Base-by-base conservation (phyloP, 1,284 basidiomycete genomes). In the Rhodotorula sp. region DNA sequence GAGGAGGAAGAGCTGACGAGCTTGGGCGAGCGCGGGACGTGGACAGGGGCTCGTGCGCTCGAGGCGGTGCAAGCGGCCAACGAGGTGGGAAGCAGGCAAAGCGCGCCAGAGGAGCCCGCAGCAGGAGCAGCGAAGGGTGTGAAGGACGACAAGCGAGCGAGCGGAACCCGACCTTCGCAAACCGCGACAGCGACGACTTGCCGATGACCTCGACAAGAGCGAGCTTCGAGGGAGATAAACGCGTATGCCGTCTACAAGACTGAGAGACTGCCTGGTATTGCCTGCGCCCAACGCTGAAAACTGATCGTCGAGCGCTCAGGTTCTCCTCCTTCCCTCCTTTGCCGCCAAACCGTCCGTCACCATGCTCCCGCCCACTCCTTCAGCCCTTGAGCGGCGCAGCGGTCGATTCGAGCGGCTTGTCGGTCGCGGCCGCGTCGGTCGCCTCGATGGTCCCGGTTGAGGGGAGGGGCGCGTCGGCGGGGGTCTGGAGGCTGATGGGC, bases 351-450 rank as follows among this genome's bases (percentile, higher is more conserved):
- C 9, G 9, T 25, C 13, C 44, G 25, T 50, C 48, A 27, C 27
- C 50, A 27, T 3, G n/a, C 50, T 10, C 25, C 5, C 6, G 46
- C 46, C 22, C 46, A 13, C 50, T 17, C 3, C 44, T 44, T 63
- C 62, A 56, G 8, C 29, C 64, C 61, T 53, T 57, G 51, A 67
- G 61, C 36, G 66, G 66, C 54, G 66, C 66, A 6, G 60, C 36
- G 10, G 66, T 41, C 32, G 44, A 62, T 55, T 67, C 66, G 46
- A 67, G 66, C 54, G 66, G 66, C 66, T 62, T 62, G 32, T 67
- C 37, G 25, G 39, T 25, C n/a, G 54, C 17, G 46, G 32, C 29
- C 34, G 46, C 15, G 25, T 50, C 60, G 17, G 61, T 57, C 8
- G 36, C 27, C 36, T 27, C 44, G 46, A 36, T 48, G 21, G 66